Conservation (phyloP, 495 filamentous ascomycete genomes). For the Mycothermus thermophilus region DNA sequence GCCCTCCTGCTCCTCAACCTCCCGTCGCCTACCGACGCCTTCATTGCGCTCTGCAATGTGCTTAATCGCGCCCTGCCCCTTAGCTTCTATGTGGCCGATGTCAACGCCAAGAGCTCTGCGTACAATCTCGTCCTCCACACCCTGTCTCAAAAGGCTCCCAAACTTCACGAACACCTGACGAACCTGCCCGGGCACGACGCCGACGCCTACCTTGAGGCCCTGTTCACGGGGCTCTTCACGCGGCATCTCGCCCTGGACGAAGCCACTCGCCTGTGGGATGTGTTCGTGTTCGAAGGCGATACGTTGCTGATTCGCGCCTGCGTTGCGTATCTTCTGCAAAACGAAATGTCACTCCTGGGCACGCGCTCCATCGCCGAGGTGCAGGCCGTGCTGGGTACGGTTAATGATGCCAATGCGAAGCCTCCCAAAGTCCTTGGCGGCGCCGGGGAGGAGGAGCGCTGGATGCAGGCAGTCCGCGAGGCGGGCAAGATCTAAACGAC, state of each 20-base stretch:
- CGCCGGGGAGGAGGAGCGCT: constrained; percentile 23
- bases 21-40: constrained; percentile 53
- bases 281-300: constrained; percentile 90
- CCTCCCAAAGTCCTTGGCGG: constrained; percentile 12
- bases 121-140: constrained; percentile 60
- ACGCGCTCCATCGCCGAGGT: constrained; percentile 21
- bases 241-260: constrained; percentile 51
- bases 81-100: constrained; percentile 72
- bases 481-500: constrained; percentile 21
- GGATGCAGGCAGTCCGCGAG: constrained; percentile 22
- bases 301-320: constrained; percentile 62
- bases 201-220: constrained; percentile 31
- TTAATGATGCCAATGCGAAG: constrained; percentile 2
- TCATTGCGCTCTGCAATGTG: constrained; percentile 71
- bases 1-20: constrained; percentile 80
- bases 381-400: constrained; percentile 14
- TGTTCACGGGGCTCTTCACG: constrained; percentile 43
- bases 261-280: constrained; percentile 74
- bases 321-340: constrained; percentile 50
- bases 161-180: constrained; percentile 54
- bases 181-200: constrained; percentile 19
- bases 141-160: constrained; percentile 56
- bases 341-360: constrained; percentile 29
- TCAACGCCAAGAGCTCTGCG: constrained; percentile 52
- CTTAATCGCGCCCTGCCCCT: constrained; percentile 81